These are phyloP conservation scores for Nicotiana attenuata DNA, from an alignment of 257 asterid genomes.

Conservation along the genomic window DNA sequence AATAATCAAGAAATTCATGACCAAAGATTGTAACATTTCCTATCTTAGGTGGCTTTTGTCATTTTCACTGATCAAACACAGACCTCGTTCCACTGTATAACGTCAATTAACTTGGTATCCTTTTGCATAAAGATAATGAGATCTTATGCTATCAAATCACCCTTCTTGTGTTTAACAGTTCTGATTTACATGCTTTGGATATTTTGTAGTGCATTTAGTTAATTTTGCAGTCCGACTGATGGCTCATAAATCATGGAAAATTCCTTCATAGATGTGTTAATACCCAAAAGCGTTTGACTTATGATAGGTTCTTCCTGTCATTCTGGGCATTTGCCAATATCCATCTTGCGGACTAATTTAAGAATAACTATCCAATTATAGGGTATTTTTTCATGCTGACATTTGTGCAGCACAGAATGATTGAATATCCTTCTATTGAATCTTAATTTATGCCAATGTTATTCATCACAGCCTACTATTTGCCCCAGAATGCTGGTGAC, in stretches of 20 bases:
- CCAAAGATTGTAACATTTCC: not conserved
- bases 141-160: not conserved
- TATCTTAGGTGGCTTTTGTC: not conserved
- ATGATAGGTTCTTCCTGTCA: not conserved
- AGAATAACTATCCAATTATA: not conserved
- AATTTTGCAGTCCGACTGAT: not conserved
- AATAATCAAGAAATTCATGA: not conserved
- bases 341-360: not conserved
- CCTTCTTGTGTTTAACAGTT: not conserved
- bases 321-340: not conserved
- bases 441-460: conserved; percentile 20
- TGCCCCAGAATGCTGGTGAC: conserved; percentile 93
- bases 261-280: not conserved
- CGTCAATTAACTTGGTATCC: not conserved
- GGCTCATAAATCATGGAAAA: not conserved
- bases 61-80: not conserved
- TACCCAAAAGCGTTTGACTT: not conserved
- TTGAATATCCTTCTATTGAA: not conserved
- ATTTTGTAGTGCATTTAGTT: not conserved
- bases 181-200: not conserved
- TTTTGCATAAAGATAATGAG: not conserved
- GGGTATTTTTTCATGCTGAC: not conserved
- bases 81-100: not conserved
- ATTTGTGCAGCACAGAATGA: not conserved
- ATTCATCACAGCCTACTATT: conserved; percentile 75